Conservation (phyloP, 2,329 filamentous ascomycete species). For the Trichoderma harzianum region DNA sequence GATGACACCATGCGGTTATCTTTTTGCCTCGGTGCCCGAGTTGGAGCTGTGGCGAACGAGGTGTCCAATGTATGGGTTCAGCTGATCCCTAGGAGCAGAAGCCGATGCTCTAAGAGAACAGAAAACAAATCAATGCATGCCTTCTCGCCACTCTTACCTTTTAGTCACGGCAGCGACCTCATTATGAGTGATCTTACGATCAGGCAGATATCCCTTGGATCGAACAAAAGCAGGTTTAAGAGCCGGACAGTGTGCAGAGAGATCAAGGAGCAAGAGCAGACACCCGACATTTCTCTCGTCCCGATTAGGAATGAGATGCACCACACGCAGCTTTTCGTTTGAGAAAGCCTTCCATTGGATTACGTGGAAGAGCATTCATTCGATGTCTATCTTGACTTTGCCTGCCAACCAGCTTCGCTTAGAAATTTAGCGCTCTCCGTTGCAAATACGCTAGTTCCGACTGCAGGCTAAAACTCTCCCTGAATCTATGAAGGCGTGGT, state of each 20-base stretch:
- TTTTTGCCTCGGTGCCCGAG: neutral
- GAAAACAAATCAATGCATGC: neutral
- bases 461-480: neutral
- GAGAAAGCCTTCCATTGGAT: neutral
- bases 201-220: neutral
- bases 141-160: neutral
- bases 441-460: neutral
- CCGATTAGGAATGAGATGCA: neutral
- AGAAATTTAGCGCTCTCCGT: neutral
- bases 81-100: neutral
- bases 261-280: neutral
- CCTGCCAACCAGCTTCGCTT: neutral
- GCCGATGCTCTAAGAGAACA: neutral
- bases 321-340: neutral
- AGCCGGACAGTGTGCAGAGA: neutral
- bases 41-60: neutral
- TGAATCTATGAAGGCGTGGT: neutral
- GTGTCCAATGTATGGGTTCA: neutral
- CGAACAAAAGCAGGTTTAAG: neutral
- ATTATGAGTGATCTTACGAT: neutral
- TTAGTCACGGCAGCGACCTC: neutral
- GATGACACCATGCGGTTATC: neutral
- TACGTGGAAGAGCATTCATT: neutral
- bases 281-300: neutral
- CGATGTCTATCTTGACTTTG: neutral